Conservation (phyloP, 2,329 filamentous ascomycete species). For the Graphiopsis chlorocephala region DNA sequence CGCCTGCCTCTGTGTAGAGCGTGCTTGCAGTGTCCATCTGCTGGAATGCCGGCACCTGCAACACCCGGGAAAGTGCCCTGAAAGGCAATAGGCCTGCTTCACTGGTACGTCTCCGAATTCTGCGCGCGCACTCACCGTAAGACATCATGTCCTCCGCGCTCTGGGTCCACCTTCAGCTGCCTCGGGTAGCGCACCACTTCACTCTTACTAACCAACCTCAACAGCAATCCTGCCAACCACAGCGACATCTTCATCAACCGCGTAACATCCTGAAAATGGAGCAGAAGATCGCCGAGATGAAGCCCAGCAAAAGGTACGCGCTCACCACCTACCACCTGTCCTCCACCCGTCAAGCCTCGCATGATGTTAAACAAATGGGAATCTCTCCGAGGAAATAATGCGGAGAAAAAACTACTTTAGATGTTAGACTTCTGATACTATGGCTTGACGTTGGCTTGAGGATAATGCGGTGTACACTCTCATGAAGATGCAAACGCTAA, state of each 20-base stretch:
- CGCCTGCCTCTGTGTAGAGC: constrained; percentile 1
- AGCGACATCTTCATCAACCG: background rate
- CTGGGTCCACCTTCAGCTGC: constrained; percentile 5
- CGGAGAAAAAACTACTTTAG: constrained; percentile 75
- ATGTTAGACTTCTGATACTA: constrained; percentile 18
- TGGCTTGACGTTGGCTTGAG: constrained; percentile 13
- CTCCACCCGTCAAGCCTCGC: constrained; percentile 37
- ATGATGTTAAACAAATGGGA: constrained; percentile 98
- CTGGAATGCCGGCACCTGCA: constrained; percentile 11
- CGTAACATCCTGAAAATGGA: constrained; percentile 12
- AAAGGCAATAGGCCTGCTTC: background rate
- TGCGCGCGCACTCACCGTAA: background rate
- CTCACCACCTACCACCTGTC: constrained; percentile 35
- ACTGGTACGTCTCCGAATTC: constrained; percentile 11
- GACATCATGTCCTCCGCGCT: constrained; percentile 2
- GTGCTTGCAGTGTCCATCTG: constrained; percentile 7
- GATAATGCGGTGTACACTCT: background rate
- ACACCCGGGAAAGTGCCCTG: constrained; percentile 4
- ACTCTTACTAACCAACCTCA: background rate
- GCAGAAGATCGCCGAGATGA: constrained; percentile 72
- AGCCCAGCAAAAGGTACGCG: constrained; percentile 76
- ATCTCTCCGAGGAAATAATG: constrained; percentile 98
- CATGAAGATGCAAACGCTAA: background rate
- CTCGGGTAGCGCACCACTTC: constrained; percentile 3
- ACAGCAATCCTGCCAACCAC: constrained; percentile 7